Evolutionary conservation across 2,329 filamentous ascomycete genomes (phyloP), one percentile per base, ranked within the genome.

Genomic region (Phyllosticta ampelicida): DNA sequence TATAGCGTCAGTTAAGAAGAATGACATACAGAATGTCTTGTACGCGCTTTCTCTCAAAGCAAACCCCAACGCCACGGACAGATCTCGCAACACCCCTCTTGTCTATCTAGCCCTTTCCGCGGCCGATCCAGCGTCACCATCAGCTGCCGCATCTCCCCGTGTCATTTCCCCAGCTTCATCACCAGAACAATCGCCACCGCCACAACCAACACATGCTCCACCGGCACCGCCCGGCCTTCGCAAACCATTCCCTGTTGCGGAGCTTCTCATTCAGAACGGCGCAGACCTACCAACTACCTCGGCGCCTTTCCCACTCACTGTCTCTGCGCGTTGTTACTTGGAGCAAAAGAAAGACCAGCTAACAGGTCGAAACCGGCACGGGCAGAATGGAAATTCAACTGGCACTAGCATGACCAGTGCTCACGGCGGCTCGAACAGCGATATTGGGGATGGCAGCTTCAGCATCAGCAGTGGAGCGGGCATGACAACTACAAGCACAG

Each of bases 41-140:
- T 95, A 96, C 66, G 92, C 89, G 3, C 79, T 99, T 52, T 90
- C 94, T 1, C 79, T 96, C 29, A 82, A 82, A 61, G 94, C 89
- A 13, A 96, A 91, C 66, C 89, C 91, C 13, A 99, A 99, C 67
- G 82, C 86, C 2, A 78, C 84, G 5, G 94, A 99, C 70, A 89
- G 86, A 62, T 94, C 90, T 48, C 83, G 94, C 56, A 88, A 87
- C 49, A 96, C 92, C 0, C 92, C 95, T 69, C 85, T 88, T 1
- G 82, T 97, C 16, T 97, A 91, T 75, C 78, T 99, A 49, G 95
- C 95, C 16, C 81, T 99, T 21, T 90, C 90, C 20, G 90, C 92
- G 5, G 91, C 91, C 2, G 94, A 99, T 67, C 94, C 94, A 3
- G 91, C 91, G 20, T 80, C 87, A 0, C 90, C 91, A 71, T 68